These are phyloP conservation scores for Phytophthora capsici DNA, from an alignment of 352 stramenopile species.

Conservation along the genomic window DNA sequence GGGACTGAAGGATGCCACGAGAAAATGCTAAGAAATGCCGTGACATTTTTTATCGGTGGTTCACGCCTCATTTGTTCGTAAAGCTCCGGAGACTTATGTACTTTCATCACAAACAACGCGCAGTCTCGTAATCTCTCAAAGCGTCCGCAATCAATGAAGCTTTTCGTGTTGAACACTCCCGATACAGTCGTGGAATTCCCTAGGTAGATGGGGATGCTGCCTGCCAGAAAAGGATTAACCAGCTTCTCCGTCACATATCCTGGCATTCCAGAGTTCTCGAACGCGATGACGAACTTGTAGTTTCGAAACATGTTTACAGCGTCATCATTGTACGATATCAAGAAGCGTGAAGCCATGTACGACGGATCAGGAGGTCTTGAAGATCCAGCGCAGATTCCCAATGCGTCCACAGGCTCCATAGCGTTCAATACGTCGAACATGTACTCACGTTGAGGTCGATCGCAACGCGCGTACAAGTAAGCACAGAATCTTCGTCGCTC, in stretches of 20 bases:
- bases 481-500: conserved; percentile 44
- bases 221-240: conserved; percentile 63
- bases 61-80: conserved; percentile 44
- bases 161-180: conserved; percentile 52
- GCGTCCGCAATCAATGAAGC: conserved; percentile 59
- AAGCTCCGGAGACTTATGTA: conserved; percentile 42
- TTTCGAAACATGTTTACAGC: conserved; percentile 39
- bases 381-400: conserved; percentile 46
- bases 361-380: conserved; percentile 4
- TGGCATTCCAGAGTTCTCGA: conserved; percentile 51
- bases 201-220: conserved; percentile 63
- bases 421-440: conserved; percentile 58
- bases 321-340: conserved; percentile 46
- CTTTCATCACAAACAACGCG: conserved; percentile 39
- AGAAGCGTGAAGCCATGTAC: conserved; percentile 6
- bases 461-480: conserved; percentile 60
- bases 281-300: conserved; percentile 78
- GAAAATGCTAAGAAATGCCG: conserved; percentile 42
- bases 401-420: conserved; percentile 52
- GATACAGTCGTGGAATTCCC: conserved; percentile 50
- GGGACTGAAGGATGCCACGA: conserved; percentile 52
- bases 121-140: conserved; percentile 51
- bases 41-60: conserved; percentile 40
- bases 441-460: conserved; percentile 56
- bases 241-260: conserved; percentile 79